Base-by-base conservation (phyloP, 2,329 filamentous ascomycete genomes). In the Truncatella angustata region DNA sequence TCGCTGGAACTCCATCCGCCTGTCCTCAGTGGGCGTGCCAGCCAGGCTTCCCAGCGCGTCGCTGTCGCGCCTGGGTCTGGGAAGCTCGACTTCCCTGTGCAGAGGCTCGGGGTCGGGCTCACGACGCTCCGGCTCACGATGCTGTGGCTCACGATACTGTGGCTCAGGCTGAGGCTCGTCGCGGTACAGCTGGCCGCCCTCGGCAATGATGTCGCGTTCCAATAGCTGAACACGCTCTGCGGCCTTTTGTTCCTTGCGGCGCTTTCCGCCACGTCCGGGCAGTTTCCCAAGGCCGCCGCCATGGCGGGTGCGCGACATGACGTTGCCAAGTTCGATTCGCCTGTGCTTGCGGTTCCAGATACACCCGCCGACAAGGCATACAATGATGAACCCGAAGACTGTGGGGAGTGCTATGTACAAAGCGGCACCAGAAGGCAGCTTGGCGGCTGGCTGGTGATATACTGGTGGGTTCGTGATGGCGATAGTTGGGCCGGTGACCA, bases 281-380 rank as follows among this genome's bases (percentile, higher is more conserved):
- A 67, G 51, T 60, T 66, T 67, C 48, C 68, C 63, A 52, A 73
- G 66, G 53, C 76, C 73, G 64, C 79, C 79, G 36, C 78, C 74
- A 56, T 71, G 61, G 28, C 72, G 66, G 37, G 58, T 57, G 47
- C 77, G 73, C 58, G 74, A 69, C 72, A 81, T 78, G 66, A 82
- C 68, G 60, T 75, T 79, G 49, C 76, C 79, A 43, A 84, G 61
- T 4, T 69, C 67, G 54, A 84, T 79, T 54, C 64, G 64, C 51
- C 80, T 74, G n/a, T 71, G 66, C 60, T 75, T 72, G 50, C 73
- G 70, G 66, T 82, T 80, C 73, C 75, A 82, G 72, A 86, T 50
- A 70, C 78, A 73, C 67, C 84, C 63, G 67, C 85, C 72, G 69
- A 85, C 39, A 59, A 82, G 54, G 56, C 79, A 69, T 45, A 82